Conservation (phyloP, 345 rosid genomes). For the Theobroma cacao region DNA sequence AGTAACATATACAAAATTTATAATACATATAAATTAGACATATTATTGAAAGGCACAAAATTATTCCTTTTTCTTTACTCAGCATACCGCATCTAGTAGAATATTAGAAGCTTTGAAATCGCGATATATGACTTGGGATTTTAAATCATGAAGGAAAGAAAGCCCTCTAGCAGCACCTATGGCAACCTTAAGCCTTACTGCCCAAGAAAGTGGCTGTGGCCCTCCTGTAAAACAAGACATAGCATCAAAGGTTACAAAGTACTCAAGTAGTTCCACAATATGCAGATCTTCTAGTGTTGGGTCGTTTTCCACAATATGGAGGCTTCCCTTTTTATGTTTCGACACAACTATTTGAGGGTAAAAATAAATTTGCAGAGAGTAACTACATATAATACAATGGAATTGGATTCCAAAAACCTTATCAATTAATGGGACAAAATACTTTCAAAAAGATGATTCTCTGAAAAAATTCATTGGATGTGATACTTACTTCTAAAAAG, state of each 20-base stretch:
- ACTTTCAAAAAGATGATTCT: background rate
- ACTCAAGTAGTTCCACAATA: background rate
- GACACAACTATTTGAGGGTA: background rate
- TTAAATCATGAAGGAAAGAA: slow-evolving; percentile 83
- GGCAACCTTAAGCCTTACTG: slow-evolving; percentile 77
- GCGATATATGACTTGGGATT: slow-evolving; percentile 88
- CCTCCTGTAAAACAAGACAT: slow-evolving; percentile 53
- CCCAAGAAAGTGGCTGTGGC: slow-evolving; percentile 84
- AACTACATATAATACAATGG: background rate
- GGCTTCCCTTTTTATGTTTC: background rate
- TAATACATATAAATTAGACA: background rate
- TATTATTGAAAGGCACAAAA: background rate
- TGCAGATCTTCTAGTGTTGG: background rate
- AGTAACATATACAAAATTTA: slow-evolving; percentile 1
- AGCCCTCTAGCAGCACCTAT: slow-evolving; percentile 91
- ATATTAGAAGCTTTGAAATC: slow-evolving; percentile 93
- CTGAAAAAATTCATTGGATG: background rate
- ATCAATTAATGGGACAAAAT: background rate
- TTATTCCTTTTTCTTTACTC: background rate
- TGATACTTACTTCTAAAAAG: slow-evolving; percentile 56
- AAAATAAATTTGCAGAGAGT: background rate
- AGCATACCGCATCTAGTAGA: slow-evolving; percentile 74
- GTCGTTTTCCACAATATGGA: no score
- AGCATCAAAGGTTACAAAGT: slow-evolving; percentile 7
- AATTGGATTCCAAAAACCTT: slow-evolving; percentile 2